These are phyloP conservation scores for Syzygium syzygioides DNA, from an alignment of 441 rosid genomes.

Conservation along the genomic window DNA sequence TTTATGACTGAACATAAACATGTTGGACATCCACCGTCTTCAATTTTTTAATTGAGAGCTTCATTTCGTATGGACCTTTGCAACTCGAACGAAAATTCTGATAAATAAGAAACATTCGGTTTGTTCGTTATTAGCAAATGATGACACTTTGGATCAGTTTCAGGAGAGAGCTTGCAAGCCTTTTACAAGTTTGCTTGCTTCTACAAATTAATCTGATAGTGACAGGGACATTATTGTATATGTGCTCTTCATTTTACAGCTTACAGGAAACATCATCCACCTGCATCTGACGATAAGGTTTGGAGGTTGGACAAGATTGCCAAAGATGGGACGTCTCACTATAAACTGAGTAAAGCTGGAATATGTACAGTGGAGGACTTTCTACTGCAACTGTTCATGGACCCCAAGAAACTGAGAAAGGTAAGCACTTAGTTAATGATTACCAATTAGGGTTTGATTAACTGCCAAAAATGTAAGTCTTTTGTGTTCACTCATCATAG, in stretches of 20 bases:
- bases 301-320: neutral
- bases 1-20: neutral
- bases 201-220: neutral
- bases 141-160: rapidly evolving
- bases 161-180: neutral
- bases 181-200: rapidly evolving
- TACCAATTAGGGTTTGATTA: neutral
- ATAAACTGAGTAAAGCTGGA: neutral
- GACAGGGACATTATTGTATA: neutral
- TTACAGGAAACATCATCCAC: neutral
- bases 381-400: neutral
- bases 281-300: neutral
- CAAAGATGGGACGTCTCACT: neutral
- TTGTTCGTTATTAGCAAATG: neutral
- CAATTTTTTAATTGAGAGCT: neutral
- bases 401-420: neutral
- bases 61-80: neutral
- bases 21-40: neutral
- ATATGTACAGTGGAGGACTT: neutral
- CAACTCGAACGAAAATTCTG: neutral
- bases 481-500: neutral
- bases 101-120: neutral
- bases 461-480: neutral
- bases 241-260: neutral
- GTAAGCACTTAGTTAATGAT: neutral